phyloP scores from a whole-genome alignment of 164 flowering plant genomes.

The Vitis labrusca region DNA sequence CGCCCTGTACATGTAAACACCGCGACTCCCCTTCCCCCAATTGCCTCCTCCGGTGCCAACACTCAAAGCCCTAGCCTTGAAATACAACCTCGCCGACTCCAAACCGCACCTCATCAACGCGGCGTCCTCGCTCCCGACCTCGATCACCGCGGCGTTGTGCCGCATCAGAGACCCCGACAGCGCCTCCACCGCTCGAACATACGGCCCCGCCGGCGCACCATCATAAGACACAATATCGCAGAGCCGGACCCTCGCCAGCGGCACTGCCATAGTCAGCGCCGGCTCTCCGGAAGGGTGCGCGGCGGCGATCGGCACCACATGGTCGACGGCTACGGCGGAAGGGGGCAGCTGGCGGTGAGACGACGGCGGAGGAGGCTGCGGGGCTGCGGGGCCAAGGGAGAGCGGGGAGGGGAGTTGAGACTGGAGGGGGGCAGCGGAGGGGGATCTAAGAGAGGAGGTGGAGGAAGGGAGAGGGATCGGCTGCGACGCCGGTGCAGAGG shows the following conservation, averaged over 20 bases:
- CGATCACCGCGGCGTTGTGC: conserved; percentile 82
- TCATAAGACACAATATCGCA: conserved; percentile 74
- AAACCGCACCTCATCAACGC: conserved; percentile 80
- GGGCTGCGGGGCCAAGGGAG: conserved; percentile 9
- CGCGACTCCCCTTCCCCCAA: conserved; percentile 54
- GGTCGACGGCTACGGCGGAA: conserved; percentile 17
- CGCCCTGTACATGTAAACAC: conserved; percentile 75
- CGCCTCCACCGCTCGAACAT: conserved; percentile 69
- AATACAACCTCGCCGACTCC: conserved; percentile 65
- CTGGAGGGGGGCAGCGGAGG: conserved; percentile 12
- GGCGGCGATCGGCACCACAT: conserved; percentile 31
- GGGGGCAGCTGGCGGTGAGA: conserved; percentile 3
- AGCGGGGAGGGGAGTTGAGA: conserved; percentile 16
- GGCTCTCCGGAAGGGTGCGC: conserved; percentile 29
- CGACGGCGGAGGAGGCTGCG: background rate
- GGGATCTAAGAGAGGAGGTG: conserved; percentile 20
- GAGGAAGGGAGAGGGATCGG: conserved; percentile 15
- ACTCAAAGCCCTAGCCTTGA: conserved; percentile 43
- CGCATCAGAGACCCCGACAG: conserved; percentile 71
- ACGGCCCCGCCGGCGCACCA: conserved; percentile 62
- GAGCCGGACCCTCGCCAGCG: conserved; percentile 51
- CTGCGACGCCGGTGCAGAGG: conserved; percentile 19
- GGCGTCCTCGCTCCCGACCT: conserved; percentile 62
- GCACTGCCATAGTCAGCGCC: conserved; percentile 5
- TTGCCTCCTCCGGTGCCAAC: conserved; percentile 24